Conservation (phyloP, 164 flowering plant genomes). For the Magnolia officinalis region DNA sequence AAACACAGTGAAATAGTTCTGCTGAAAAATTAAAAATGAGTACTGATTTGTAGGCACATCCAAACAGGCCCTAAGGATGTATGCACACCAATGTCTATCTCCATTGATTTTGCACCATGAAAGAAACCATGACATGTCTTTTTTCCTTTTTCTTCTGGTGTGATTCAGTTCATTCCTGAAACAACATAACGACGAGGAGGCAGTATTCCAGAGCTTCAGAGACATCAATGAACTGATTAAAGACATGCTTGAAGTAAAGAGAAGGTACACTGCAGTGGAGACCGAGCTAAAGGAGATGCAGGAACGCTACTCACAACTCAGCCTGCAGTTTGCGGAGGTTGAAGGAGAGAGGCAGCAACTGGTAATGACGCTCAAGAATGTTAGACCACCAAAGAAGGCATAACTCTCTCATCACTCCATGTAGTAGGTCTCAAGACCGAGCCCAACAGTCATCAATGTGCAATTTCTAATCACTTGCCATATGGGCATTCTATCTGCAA, state of each 20-base stretch:
- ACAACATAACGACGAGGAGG: constrained; percentile 84
- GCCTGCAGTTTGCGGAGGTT: constrained; percentile 96
- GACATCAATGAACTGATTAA: constrained; percentile 91
- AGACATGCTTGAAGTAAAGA: constrained; percentile 80
- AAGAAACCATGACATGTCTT: not conserved
- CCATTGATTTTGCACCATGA: no score
- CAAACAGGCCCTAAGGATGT: no score
- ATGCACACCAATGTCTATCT: no score
- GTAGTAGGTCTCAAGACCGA: not conserved
- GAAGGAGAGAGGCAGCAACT: constrained; percentile 98
- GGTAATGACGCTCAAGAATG: constrained; percentile 80
- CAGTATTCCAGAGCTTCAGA: constrained; percentile 80
- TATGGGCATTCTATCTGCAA: not conserved
- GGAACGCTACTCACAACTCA: constrained; percentile 82
- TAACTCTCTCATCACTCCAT: not conserved
- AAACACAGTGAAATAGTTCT: no score
- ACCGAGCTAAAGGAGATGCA: constrained; percentile 92
- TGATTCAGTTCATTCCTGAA: constrained; percentile 79
- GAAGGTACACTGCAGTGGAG: constrained; percentile 54
- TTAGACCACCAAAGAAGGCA: constrained; percentile 46
- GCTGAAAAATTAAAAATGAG: no score
- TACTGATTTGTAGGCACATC: no score
- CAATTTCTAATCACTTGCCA: not conserved
- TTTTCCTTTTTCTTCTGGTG: not conserved
- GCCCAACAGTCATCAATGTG: not conserved